Evolutionary conservation across 148 eudicot species (phyloP).

Genomic region (Suaeda aralocaspica): DNA sequence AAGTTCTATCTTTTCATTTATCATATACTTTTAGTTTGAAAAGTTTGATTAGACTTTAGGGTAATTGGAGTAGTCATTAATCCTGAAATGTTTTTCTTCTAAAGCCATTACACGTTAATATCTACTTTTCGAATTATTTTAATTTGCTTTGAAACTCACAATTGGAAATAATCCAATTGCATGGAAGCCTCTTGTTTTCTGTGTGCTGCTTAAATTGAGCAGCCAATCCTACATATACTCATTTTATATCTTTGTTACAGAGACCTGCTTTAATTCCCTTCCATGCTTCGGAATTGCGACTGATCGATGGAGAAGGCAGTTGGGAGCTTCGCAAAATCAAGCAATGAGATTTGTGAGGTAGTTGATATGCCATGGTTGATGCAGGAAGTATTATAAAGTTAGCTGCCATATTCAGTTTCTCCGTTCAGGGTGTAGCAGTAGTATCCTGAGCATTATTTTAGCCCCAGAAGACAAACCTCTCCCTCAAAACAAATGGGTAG

Average conservation of each 20-base stretch:
- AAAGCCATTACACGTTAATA: too few species aligned
- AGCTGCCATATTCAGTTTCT: neutral
- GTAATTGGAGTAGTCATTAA: too few species aligned
- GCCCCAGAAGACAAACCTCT: slow-evolving; percentile 2
- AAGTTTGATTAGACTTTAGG: too few species aligned
- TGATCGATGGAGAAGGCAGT: slow-evolving; percentile 95
- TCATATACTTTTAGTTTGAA: too few species aligned
- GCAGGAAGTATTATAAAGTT: neutral
- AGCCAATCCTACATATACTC: slow-evolving; percentile 4
- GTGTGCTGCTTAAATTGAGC: too few species aligned
- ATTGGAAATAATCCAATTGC: too few species aligned
- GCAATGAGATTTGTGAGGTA: slow-evolving; percentile 10
- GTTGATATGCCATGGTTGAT: neutral
- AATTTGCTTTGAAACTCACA: too few species aligned
- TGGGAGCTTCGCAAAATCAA: slow-evolving; percentile 80
- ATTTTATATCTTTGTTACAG: slow-evolving; percentile 30
- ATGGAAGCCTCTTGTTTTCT: too few species aligned
- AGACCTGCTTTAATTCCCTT: slow-evolving; percentile 96
- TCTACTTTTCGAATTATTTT: too few species aligned
- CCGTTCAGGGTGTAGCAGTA: neutral
- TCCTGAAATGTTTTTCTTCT: too few species aligned
- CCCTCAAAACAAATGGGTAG: neutral
- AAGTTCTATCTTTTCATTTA: too few species aligned
- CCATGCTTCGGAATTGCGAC: slow-evolving; percentile 73
- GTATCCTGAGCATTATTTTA: slow-evolving; percentile 14